These are phyloP conservation scores for Paraurostyla sp. DNA, from an alignment of 73 alveolate genomes.

Conservation along the genomic window DNA sequence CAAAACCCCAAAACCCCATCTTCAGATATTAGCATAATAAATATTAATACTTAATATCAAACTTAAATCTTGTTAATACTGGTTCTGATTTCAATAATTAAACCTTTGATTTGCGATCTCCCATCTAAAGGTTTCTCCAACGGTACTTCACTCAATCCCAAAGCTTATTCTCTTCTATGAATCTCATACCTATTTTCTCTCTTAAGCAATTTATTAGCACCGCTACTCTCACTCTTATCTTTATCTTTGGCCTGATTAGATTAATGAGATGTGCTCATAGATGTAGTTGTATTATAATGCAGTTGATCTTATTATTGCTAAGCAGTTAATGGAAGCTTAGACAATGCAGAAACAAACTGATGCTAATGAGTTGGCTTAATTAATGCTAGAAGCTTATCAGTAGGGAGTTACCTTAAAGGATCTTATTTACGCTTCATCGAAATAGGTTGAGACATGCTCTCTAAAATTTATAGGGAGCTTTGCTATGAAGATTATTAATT, in stretches of 20 bases:
- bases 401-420: background rate
- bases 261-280: too few species aligned
- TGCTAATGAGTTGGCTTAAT: background rate
- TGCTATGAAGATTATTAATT: too few species aligned
- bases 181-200: constrained; percentile 11
- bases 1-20: too few species aligned
- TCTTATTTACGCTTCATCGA: background rate
- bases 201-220: background rate
- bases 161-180: constrained; percentile 16
- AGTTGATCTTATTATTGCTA: background rate
- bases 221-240: background rate
- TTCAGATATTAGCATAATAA: too few species aligned
- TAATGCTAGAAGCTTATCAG: too few species aligned
- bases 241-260: background rate
- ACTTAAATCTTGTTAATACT: constrained; percentile 9
- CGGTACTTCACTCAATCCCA: constrained; percentile 26
- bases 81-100: constrained; percentile 41
- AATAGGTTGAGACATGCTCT: background rate
- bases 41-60: too few species aligned
- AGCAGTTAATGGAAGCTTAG: background rate
- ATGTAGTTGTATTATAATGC: too few species aligned
- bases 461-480: background rate
- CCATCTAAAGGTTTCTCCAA: constrained; percentile 46
- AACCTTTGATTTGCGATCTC: background rate
- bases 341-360: background rate